Evolutionary conservation across 106 monocot genomes (phyloP).

Genomic region (Alisma plantagoaquatica): DNA sequence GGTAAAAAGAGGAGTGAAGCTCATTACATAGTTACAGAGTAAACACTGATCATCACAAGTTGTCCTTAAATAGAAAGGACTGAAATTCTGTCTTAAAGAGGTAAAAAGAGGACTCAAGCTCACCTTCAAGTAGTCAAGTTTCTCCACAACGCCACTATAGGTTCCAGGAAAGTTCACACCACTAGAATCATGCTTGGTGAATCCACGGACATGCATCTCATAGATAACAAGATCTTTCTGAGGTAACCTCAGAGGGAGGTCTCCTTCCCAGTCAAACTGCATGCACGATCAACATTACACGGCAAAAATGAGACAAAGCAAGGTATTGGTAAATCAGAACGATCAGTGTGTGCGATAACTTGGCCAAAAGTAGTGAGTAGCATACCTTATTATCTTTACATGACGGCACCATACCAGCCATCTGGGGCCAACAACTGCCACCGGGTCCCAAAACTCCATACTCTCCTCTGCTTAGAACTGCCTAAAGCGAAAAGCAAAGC

Average conservation of each 20-base stretch:
- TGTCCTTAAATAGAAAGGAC: too few relatives aligned
- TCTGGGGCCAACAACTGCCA: conserved; percentile 85
- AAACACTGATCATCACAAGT: too few relatives aligned
- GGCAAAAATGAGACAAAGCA: background rate
- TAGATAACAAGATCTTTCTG: conserved; percentile 76
- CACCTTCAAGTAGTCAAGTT: conserved; percentile 84
- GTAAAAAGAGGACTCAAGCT: too few relatives aligned
- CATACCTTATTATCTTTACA: conserved; percentile 8
- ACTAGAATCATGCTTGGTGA: conserved; percentile 83
- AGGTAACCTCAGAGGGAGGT: conserved; percentile 42
- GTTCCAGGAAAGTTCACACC: conserved; percentile 64
- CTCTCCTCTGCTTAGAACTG: conserved; percentile 59
- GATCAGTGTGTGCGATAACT: background rate
- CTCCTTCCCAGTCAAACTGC: conserved; percentile 98
- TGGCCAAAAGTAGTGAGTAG: background rate
- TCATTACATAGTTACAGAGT: too few relatives aligned
- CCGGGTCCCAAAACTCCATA: conserved; percentile 53
- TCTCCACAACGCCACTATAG: conserved; percentile 59
- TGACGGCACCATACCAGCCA: conserved; percentile 79
- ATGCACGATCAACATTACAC: background rate
- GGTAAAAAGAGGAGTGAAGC: too few relatives aligned
- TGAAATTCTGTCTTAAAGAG: too few relatives aligned
- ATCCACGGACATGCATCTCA: conserved; percentile 94
- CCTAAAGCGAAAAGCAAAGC: conserved; percentile 34
- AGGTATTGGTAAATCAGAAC: conserved; percentile 1